These are phyloP conservation scores for Aspergillus ostianus DNA, from an alignment of 495 filamentous ascomycete species.

Conservation along the genomic window DNA sequence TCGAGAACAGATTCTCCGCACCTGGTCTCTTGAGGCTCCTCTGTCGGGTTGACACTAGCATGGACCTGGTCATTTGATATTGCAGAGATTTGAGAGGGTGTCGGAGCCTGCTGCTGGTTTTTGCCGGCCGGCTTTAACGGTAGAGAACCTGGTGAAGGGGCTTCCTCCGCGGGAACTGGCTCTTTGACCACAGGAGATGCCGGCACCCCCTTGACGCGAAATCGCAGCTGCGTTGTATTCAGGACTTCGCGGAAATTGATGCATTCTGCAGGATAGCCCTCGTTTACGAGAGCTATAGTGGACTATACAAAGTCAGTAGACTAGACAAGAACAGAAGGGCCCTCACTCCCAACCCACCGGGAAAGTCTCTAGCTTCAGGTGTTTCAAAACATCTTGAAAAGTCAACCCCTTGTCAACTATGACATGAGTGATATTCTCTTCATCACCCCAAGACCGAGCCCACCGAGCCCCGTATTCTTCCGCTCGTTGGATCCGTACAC, in stretches of 20 bases:
- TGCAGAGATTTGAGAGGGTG: conserved; percentile 15
- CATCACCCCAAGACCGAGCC: conserved; percentile 50
- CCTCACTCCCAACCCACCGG: conserved; percentile 38
- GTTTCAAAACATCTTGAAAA: conserved; percentile 63
- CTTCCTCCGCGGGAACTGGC: conserved; percentile 2
- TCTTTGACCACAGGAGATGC: conserved; percentile 9
- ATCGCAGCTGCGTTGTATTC: conserved; percentile 56
- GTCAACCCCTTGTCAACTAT: conserved; percentile 71
- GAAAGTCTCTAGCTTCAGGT: conserved; percentile 51
- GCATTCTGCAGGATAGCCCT: conserved; percentile 77
- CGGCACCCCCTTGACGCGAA: conserved; percentile 51
- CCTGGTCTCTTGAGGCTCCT: not conserved
- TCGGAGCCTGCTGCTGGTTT: conserved; percentile 16
- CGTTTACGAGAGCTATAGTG: conserved; percentile 64
- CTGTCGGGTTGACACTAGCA: not conserved
- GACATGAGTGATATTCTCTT: conserved; percentile 61
- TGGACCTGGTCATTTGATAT: conserved; percentile 1
- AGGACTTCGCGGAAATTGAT: conserved; percentile 59
- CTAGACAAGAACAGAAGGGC: conserved; percentile 4
- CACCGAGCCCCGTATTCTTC: conserved; percentile 73
- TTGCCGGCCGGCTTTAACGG: conserved; percentile 30
- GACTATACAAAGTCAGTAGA: conserved; percentile 40
- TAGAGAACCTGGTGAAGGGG: conserved; percentile 15
- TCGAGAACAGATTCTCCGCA: conserved; percentile 3
- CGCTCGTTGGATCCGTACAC: conserved; percentile 69